Percentiles rank a stretch among this genome's conserved stretches.
phyloP scores from a whole-genome alignment of 331 rosid species.

The Quercus phellos region DNA sequence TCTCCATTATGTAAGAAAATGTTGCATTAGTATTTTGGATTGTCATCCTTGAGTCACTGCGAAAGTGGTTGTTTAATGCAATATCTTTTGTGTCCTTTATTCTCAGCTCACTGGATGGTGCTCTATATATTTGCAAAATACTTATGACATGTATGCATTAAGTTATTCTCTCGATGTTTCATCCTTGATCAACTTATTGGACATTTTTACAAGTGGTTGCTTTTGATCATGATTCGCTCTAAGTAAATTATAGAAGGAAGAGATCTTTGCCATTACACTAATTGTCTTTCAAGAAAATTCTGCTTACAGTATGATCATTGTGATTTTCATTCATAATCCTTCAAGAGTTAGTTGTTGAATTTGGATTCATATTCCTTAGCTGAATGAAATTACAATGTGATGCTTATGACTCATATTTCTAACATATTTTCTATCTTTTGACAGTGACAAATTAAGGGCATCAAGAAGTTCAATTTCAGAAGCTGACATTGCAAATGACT shows the following conservation, averaged over 20 bases:
- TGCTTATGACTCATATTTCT: neutral
- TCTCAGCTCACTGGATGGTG: neutral
- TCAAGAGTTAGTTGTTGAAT: neutral
- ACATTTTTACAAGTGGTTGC: neutral
- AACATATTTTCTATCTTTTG: conserved; percentile 7
- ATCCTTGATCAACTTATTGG: neutral
- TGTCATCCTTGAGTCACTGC: neutral
- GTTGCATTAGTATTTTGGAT: neutral
- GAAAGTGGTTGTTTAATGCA: neutral
- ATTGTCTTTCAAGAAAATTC: neutral
- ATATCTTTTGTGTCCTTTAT: neutral
- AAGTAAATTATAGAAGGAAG: neutral
- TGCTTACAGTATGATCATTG: neutral
- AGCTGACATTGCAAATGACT: conserved; percentile 75
- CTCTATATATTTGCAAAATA: neutral
- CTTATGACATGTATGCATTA: neutral
- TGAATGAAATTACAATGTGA: neutral
- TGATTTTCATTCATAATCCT: neutral
- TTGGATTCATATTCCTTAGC: neutral
- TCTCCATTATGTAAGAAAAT: neutral
- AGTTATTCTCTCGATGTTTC: neutral
- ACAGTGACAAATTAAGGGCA: conserved; percentile 73
- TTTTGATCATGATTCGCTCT: neutral
- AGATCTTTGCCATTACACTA: neutral
- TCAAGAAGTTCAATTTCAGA: conserved; percentile 77